phyloP scores from a whole-genome alignment of 805 yeast genomes.

The Metschnikowia corniflorae region DNA sequence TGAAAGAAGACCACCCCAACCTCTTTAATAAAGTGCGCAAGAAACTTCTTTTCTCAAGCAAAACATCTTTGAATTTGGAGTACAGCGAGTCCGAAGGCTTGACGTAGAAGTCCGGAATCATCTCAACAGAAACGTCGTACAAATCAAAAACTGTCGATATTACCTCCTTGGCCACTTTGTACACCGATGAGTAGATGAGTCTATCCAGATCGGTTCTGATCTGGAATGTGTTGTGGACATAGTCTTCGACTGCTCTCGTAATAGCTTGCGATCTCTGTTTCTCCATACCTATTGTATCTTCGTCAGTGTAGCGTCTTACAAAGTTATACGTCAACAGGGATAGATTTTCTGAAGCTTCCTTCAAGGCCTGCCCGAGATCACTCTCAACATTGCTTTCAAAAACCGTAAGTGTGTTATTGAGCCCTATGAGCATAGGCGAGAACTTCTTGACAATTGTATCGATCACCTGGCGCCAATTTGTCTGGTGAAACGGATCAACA shows the following conservation, averaged over 20 bases:
- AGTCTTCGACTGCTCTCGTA: slow-evolving; percentile 42
- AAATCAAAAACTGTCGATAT: slow-evolving; percentile 34
- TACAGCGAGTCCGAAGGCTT: slow-evolving; percentile 6
- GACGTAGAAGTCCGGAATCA: slow-evolving; percentile 21
- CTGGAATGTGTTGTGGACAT: slow-evolving; percentile 40
- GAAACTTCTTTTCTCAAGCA: not conserved
- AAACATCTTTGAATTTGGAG: slow-evolving; percentile 3
- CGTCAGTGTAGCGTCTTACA: slow-evolving; percentile 44
- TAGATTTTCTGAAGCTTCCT: slow-evolving; percentile 27
- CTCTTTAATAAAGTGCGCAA: slow-evolving; percentile 22
- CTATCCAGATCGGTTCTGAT: slow-evolving; percentile 40
- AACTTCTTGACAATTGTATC: slow-evolving; percentile 50
- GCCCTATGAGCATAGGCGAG: slow-evolving; percentile 42
- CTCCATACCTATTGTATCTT: too few species aligned
- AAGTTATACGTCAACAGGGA: slow-evolving; percentile 42
- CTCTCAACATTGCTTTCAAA: slow-evolving; percentile 8
- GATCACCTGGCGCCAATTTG: slow-evolving; percentile 55
- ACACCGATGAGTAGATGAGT: slow-evolving; percentile 48
- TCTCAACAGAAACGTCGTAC: slow-evolving; percentile 27
- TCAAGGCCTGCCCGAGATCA: slow-evolving; percentile 2
- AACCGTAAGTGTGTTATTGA: slow-evolving; percentile 37
- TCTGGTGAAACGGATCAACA: slow-evolving; percentile 35
- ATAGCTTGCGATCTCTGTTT: slow-evolving; percentile 15
- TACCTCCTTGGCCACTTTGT: slow-evolving; percentile 38
- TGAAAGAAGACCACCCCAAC: slow-evolving; percentile 43